phyloP scores from a whole-genome alignment of 73 alveolate genomes.

The Paramecium octaurelia region DNA sequence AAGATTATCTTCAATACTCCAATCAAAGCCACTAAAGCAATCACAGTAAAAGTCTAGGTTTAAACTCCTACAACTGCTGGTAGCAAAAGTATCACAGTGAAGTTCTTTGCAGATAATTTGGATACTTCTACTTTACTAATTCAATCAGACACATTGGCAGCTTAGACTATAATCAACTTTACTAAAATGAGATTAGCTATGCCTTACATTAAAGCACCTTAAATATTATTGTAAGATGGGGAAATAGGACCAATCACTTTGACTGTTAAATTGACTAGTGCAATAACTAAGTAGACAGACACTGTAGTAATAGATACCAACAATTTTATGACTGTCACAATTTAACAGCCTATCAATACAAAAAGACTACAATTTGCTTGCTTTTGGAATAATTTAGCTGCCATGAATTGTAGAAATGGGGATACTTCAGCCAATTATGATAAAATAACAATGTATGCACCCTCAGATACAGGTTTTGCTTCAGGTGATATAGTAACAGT shows the following conservation, averaged over 20 bases:
- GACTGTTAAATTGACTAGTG: neutral
- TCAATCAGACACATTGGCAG: neutral
- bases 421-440: neutral
- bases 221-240: neutral
- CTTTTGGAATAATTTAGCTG: neutral
- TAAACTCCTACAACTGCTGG: neutral
- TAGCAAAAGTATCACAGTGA: neutral
- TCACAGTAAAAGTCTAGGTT: neutral
- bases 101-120: neutral
- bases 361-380: conserved; percentile 11
- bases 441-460: neutral
- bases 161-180: neutral
- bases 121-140: neutral
- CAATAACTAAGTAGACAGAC: neutral
- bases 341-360: neutral
- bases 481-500: neutral
- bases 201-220: conserved; percentile 19
- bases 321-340: neutral
- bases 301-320: neutral
- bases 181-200: neutral
- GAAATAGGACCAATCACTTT: conserved; percentile 21
- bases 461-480: neutral
- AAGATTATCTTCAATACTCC: neutral
- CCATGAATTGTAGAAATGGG: neutral
- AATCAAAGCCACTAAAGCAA: neutral